Percentiles rank a stretch among this genome's conserved stretches.
Evolutionary conservation across 805 yeast genomes (phyloP).

Genomic region (Yarrowia sp.): DNA sequence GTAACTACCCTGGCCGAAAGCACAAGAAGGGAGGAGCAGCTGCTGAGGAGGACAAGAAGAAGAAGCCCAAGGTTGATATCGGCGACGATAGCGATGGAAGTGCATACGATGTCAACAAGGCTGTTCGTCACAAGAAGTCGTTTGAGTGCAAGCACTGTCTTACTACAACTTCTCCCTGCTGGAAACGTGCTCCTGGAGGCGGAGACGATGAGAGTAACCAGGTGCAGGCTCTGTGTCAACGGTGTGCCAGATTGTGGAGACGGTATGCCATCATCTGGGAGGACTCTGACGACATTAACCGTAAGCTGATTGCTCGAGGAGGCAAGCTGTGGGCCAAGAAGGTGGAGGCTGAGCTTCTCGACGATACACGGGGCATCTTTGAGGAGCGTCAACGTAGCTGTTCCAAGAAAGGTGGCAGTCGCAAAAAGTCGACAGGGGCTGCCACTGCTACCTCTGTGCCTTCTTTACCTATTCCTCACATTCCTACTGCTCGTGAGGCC

Average conservation of each 20-base stretch:
- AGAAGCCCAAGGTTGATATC: constrained; percentile 47
- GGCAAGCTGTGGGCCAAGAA: constrained; percentile 65
- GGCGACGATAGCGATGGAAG: constrained; percentile 77
- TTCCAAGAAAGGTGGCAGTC: constrained; percentile 27
- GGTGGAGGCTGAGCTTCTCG: constrained; percentile 66
- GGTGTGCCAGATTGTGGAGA: constrained; percentile 93
- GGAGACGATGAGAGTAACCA: constrained; percentile 47
- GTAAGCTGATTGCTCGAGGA: constrained; percentile 55
- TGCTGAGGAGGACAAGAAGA: constrained; percentile 45
- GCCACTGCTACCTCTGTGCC: constrained; percentile 10
- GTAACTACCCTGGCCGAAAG: constrained; percentile 72
- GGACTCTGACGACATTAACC: constrained; percentile 70
- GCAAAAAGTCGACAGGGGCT: constrained; percentile 19
- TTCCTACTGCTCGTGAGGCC: constrained; percentile 39
- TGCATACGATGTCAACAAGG: constrained; percentile 61
- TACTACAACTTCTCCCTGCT: constrained; percentile 60
- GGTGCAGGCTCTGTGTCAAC: constrained; percentile 70
- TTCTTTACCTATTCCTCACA: constrained; percentile 16
- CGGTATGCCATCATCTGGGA: constrained; percentile 89
- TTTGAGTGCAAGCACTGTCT: constrained; percentile 78
- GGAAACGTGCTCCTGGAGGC: constrained; percentile 77
- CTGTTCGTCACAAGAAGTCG: constrained; percentile 51
- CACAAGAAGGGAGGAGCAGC: constrained; percentile 60
- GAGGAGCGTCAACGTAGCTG: constrained; percentile 46
- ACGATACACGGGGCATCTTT: constrained; percentile 55